Conservation (phyloP, 345 rosid species). For the Kandelia obovata region DNA sequence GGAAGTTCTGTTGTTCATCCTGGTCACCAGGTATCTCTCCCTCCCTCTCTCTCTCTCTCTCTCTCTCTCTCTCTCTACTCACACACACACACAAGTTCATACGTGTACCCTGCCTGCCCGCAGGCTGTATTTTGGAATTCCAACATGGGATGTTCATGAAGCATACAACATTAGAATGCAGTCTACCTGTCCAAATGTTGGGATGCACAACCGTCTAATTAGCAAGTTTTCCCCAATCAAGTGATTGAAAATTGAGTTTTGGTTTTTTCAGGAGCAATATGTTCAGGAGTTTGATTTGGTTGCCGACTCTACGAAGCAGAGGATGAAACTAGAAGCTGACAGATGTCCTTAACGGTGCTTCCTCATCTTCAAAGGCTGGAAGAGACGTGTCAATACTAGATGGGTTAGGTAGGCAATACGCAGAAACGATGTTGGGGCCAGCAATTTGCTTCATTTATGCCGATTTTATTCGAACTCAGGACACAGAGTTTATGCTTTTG, state of each 20-base stretch:
- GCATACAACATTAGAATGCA: neutral
- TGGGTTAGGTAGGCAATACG: no score
- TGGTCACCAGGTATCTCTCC: constrained; percentile 65
- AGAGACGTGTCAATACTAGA: neutral
- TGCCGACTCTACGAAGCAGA: neutral
- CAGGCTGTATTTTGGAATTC: neutral
- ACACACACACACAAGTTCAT: neutral
- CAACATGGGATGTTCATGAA: neutral
- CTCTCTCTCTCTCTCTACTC: neutral
- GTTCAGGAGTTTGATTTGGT: constrained; percentile 53
- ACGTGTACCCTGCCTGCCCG: neutral
- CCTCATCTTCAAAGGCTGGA: no score
- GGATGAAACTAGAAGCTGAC: neutral
- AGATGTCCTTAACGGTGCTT: neutral
- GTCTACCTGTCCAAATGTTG: neutral
- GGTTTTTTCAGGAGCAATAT: constrained; percentile 60
- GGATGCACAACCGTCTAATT: neutral
- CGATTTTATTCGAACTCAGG: no score
- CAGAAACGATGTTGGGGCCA: no score
- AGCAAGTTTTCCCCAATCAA: neutral
- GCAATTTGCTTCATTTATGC: no score
- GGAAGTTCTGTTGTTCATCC: constrained; percentile 71
- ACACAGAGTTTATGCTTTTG: no score
- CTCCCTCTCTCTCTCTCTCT: constrained; percentile 7
- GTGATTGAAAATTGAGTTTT: neutral